Evolutionary conservation across 2,329 filamentous ascomycete species (phyloP).

Genomic region (Peltaster fructicola): DNA sequence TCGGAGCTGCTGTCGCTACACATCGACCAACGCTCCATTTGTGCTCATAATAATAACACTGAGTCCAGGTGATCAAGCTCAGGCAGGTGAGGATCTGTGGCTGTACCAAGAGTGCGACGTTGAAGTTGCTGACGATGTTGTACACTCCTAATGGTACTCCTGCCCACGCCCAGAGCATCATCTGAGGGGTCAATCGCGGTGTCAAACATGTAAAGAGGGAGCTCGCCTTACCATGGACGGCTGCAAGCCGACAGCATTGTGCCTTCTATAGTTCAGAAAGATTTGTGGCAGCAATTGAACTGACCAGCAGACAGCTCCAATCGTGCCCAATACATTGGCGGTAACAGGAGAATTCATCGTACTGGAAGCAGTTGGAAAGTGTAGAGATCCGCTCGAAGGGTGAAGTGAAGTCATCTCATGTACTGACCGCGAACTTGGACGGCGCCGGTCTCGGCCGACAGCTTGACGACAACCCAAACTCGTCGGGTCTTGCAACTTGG

Average conservation of each 20-base stretch:
- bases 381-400: no score
- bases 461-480: no score
- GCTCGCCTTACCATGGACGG: slow-evolving; percentile 41
- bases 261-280: slow-evolving; percentile 46
- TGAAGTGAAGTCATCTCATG: no score
- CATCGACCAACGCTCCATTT: slow-evolving; percentile 36
- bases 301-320: slow-evolving; percentile 49
- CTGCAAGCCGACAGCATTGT: slow-evolving; percentile 48
- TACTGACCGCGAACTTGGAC: no score
- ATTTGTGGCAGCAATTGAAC: slow-evolving; percentile 55
- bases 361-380: no score
- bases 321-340: slow-evolving; percentile 40
- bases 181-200: slow-evolving; percentile 18
- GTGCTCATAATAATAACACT: slow-evolving; percentile 40
- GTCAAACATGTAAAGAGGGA: no score
- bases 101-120: slow-evolving; percentile 36
- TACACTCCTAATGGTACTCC: slow-evolving; percentile 49
- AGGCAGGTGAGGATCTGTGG: slow-evolving; percentile 37
- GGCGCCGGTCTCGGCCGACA: no score
- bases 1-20: slow-evolving; percentile 29
- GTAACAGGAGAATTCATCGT: slow-evolving; percentile 37
- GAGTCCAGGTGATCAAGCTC: slow-evolving; percentile 36
- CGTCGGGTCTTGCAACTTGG: no score
- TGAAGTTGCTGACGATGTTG: slow-evolving; percentile 37
- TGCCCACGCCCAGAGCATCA: slow-evolving; percentile 53